Evolutionary conservation across 2,329 filamentous ascomycete species (phyloP), one percentile per base, ranked within the genome.

Genomic region (Ophiocordyceps sinensis): DNA sequence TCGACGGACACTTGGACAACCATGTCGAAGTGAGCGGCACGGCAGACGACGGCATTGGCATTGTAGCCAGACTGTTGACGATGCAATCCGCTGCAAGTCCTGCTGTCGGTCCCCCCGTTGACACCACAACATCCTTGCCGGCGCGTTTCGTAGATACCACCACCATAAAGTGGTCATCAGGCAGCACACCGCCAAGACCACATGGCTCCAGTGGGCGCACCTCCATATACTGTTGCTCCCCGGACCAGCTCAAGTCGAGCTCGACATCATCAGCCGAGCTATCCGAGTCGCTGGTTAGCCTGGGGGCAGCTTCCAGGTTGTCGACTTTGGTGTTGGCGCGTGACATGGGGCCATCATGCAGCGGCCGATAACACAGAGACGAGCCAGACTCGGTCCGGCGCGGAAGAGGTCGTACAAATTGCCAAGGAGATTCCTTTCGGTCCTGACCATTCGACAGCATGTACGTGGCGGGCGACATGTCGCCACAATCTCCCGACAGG

Each of bases 401-500:
- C 14, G 60, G 53, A 37, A 47, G 42, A 39, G 52, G 58, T 19
- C 48, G 53, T 37, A 49, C 45, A 26, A 44, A 37, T 6, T 48
- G 42, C 10, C 45, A 44, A 6, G 54, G 43, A 13, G 45, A 26
- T 3, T 47, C 43, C 29, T 55, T 43, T 21, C 58, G 49, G 31
- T 62, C 61, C 41, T 64, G 61, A 2, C 60, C 63, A 10, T 62
- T 63, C n/a, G 66, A 67, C 4, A 64, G 62, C 58, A 71, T 59
- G 43, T 72, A 65, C 1, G 71, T 68, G 2, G 66, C 55, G 1
- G 68, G 66, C 0, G 66, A 70, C 2, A 58, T 45, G 19, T 70
- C 67, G 2, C 67, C 68, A 11, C 65, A 65, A 49, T 87, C 81
- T 2, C 80, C 79, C 14, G 79, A 84, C 4, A 91, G 61, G 55